Evolutionary conservation across 805 yeast genomes (phyloP).

Genomic region (Metschnikowia orientalis): DNA sequence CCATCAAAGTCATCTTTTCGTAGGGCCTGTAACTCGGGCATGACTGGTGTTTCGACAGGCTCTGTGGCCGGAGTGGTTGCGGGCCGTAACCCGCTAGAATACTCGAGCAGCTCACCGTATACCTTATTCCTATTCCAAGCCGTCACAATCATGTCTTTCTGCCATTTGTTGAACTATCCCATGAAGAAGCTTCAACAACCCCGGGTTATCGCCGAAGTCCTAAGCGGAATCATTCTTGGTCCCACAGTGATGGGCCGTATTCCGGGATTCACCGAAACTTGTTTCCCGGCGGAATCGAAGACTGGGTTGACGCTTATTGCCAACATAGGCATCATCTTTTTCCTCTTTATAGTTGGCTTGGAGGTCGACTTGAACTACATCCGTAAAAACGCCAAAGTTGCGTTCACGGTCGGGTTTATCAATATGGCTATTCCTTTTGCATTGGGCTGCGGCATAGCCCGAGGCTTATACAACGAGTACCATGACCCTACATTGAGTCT

Average conservation of each 20-base stretch:
- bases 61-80: slow-evolving; percentile 65
- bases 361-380: slow-evolving; percentile 72
- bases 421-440: slow-evolving; percentile 80
- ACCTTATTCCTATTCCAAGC: slow-evolving; percentile 70
- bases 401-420: slow-evolving; percentile 62
- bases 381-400: slow-evolving; percentile 54
- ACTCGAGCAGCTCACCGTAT: slow-evolving; percentile 54
- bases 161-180: slow-evolving; percentile 60
- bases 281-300: slow-evolving; percentile 61
- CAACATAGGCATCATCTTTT: slow-evolving; percentile 68
- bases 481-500: slow-evolving; percentile 25
- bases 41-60: slow-evolving; percentile 32
- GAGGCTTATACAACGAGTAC: slow-evolving; percentile 61
- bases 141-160: slow-evolving; percentile 52
- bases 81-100: slow-evolving; percentile 66
- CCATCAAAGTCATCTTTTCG: no score
- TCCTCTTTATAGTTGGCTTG: slow-evolving; percentile 71
- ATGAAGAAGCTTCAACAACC: slow-evolving; percentile 66
- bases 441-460: slow-evolving; percentile 66
- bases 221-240: slow-evolving; percentile 71
- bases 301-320: slow-evolving; percentile 66
- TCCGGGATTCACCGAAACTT: slow-evolving; percentile 58
- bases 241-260: slow-evolving; percentile 72
- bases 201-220: slow-evolving; percentile 75
- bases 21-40: slow-evolving; percentile 10